Percentiles rank a stretch among this genome's conserved stretches.
Conservation (phyloP, 2,329 filamentous ascomycete species). For the Fusarium heterosporum region DNA sequence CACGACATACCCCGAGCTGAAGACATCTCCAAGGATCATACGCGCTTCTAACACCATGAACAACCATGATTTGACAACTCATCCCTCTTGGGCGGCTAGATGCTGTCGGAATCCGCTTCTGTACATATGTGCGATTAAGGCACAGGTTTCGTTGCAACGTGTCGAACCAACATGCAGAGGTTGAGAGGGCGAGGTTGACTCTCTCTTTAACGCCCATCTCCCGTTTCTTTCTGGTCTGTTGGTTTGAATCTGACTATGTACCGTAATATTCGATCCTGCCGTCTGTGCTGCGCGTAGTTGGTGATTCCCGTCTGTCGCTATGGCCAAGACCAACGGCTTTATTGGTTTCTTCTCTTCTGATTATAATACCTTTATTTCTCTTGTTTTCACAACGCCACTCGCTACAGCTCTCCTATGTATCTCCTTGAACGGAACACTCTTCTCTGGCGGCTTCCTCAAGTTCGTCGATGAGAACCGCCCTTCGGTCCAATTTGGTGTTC, state of each 20-base stretch:
- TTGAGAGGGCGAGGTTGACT: not conserved
- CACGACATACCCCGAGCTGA: not conserved
- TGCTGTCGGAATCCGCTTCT: not conserved
- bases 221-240: not conserved
- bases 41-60: slow-evolving; percentile 2
- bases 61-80: not conserved
- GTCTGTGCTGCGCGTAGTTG: slow-evolving; percentile 1
- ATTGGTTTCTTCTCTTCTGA: slow-evolving; percentile 22
- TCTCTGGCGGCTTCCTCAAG: slow-evolving; percentile 8
- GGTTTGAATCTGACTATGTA: not conserved
- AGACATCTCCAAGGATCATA: not conserved
- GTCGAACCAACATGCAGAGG: slow-evolving; percentile 1
- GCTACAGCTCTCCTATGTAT: slow-evolving; percentile 18
- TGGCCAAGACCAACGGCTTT: slow-evolving; percentile 8
- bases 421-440: slow-evolving; percentile 3
- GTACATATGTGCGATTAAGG: not conserved
- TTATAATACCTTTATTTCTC: slow-evolving; percentile 19
- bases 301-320: not conserved
- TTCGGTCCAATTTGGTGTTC: slow-evolving; percentile 11
- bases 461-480: slow-evolving; percentile 1
- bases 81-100: not conserved
- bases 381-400: slow-evolving; percentile 14
- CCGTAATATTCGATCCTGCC: not conserved
- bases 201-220: slow-evolving; percentile 10
- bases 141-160: slow-evolving; percentile 4